A percentile compares a stretch with the other conserved stretches of the same genome.
Evolutionary conservation across 2,329 filamentous ascomycete genomes (phyloP).

Genomic region (Magnaporthiopsis poae): DNA sequence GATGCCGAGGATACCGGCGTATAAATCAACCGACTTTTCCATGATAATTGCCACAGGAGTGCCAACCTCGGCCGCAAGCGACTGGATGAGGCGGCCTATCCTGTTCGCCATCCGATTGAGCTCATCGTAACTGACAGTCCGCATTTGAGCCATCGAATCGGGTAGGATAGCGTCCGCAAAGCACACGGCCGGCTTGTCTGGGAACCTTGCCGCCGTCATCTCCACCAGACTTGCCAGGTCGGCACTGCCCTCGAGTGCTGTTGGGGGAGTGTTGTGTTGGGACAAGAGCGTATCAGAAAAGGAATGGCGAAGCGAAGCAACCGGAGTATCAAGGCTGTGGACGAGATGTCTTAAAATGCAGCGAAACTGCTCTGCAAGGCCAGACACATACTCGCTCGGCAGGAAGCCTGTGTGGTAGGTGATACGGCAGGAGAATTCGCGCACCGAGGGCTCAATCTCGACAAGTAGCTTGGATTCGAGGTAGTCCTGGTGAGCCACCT

Average conservation of each 20-base stretch:
- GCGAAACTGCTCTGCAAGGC: slow-evolving; percentile 54
- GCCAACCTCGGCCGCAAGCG: slow-evolving; percentile 36
- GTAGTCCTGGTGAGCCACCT: slow-evolving; percentile 56
- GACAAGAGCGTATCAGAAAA: slow-evolving; percentile 33
- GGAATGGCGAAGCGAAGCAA: slow-evolving; percentile 17
- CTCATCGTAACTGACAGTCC: slow-evolving; percentile 50
- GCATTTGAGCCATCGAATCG: slow-evolving; percentile 20
- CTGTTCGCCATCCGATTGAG: slow-evolving; percentile 56
- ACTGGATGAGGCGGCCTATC: slow-evolving; percentile 47
- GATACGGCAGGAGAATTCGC: slow-evolving; percentile 31
- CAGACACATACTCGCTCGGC: slow-evolving; percentile 41
- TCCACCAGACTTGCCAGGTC: slow-evolving; percentile 48
- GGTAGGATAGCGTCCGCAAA: slow-evolving; percentile 45
- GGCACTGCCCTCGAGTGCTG: slow-evolving; percentile 23
- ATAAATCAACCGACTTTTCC: slow-evolving; percentile 65
- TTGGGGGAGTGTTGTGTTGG: slow-evolving; percentile 33
- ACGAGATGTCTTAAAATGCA: slow-evolving; percentile 27
- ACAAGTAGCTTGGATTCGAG: slow-evolving; percentile 68
- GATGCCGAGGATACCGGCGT: slow-evolving; percentile 63
- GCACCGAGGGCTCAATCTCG: slow-evolving; percentile 58
- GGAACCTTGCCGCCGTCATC: slow-evolving; percentile 32
- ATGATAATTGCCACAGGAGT: slow-evolving; percentile 63
- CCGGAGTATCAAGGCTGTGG: slow-evolving; percentile 17
- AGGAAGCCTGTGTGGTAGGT: slow-evolving; percentile 42
- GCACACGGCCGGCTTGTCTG: slow-evolving; percentile 51